These are phyloP conservation scores for Rhododendron ferrugineum DNA, from an alignment of 148 eudicot species.

Conservation along the genomic window DNA sequence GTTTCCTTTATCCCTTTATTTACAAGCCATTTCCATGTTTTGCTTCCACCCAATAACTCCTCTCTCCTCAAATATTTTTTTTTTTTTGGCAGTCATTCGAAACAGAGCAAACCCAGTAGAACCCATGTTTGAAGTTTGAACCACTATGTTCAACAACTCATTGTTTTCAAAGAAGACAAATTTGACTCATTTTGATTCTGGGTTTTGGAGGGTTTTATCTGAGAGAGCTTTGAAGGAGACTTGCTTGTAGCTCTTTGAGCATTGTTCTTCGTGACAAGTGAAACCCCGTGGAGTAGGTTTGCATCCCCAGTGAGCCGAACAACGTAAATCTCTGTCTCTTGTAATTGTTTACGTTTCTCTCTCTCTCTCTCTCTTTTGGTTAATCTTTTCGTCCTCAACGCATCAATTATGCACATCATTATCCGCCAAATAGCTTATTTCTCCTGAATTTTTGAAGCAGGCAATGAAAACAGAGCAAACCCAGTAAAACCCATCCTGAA, in stretches of 20 bases:
- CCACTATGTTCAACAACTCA: neutral
- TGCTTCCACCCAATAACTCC: neutral
- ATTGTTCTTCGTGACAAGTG: too few relatives aligned
- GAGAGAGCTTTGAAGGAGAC: too few relatives aligned
- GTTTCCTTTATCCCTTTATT: conserved; percentile 11
- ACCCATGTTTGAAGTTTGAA: neutral
- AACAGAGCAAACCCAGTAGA: neutral
- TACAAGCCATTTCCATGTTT: neutral
- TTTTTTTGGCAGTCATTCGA: neutral
- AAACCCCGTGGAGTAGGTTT: too few relatives aligned
- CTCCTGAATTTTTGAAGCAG: neutral
- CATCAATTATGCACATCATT: too few relatives aligned
- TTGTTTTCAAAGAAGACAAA: neutral
- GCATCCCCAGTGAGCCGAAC: too few relatives aligned
- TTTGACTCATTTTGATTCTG: neutral
- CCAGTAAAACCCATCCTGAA: neutral
- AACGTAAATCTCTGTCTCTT: too few relatives aligned
- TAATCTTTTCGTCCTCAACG: too few relatives aligned
- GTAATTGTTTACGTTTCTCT: too few relatives aligned
- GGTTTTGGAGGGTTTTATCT: neutral
- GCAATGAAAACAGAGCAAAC: neutral
- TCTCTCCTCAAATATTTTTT: neutral
- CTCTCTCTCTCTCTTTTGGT: too few relatives aligned
- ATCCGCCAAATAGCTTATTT: neutral
- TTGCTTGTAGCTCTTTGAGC: too few relatives aligned